Base-by-base conservation (phyloP, 202 grass and related monocot genomes). In the Elaeis oleifera region DNA sequence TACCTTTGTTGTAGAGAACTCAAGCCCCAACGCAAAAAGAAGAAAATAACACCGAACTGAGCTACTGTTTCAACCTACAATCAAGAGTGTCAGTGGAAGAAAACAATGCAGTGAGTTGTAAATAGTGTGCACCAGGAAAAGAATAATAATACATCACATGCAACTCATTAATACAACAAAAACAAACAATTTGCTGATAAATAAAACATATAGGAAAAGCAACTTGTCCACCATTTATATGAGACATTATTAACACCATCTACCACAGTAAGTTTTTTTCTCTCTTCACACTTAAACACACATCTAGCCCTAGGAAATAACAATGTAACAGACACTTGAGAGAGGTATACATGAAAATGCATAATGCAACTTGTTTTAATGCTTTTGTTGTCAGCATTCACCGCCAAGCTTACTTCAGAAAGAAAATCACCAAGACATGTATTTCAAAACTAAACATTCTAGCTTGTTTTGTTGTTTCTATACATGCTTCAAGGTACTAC, bases 11-110 rank as follows among this genome's bases (percentile, higher is more conserved):
- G 84, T 75, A 27, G 94, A 99, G 68, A 99, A 99, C 77, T 99
- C 94, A 24, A 99, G 88, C 58, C 94, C 94, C 62, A 99, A 83
- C 31, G 88, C 94, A 78, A 94, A 99, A 55, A 99, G 75, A 25
- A 99, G 94, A 84, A 99, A 63, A 99, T 94, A 49, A 94, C 94
- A 73, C 94, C 94, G 87, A 99, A 99, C 63, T 99, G 94, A n/a
- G 94, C 94, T 60, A 99, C 94, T 44, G 94, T 99, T 86, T 99
- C 94, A 67, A 99, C 94, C 94, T 94, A 78, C 61, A 82, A 1
- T 17, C 8, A 68, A 7, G 17, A 65, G 36, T 65, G 22, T 16
- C 49, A 27, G 16, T 26, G 63, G 17, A 44, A 44, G 6, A 44
- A 11, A 44, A 44, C 36, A 44, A 44, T 44, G 8, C 36, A 44